Conservation (phyloP, 2,329 filamentous ascomycete species). For the Macrophomina phaseolina region DNA sequence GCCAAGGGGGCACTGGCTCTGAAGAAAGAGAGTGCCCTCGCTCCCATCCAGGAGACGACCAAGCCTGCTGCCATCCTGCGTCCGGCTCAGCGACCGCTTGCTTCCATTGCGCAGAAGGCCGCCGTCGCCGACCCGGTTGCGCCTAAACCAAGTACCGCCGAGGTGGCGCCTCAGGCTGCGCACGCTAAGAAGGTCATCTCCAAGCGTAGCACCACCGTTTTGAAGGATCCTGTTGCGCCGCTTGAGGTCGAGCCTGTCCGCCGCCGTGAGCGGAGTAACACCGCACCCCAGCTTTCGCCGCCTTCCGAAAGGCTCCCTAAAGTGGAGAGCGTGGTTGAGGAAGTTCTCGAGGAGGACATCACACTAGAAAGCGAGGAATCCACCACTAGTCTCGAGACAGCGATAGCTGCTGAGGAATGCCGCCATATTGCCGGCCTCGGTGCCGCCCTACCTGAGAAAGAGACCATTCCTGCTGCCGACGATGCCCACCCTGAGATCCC, state of each 20-base stretch:
- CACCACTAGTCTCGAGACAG: constrained; percentile 23
- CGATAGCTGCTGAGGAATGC: constrained; percentile 26
- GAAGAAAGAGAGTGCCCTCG: constrained; percentile 22
- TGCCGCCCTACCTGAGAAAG: constrained; percentile 22
- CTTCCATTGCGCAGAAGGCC: constrained; percentile 15
- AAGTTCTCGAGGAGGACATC: constrained; percentile 8
- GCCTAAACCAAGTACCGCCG: constrained; percentile 2
- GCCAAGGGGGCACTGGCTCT: constrained; percentile 50
- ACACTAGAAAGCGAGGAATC: constrained; percentile 18
- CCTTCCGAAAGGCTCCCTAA: constrained; percentile 15
- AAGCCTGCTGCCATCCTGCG: constrained; percentile 21
- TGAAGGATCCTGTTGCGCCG: constrained; percentile 53
- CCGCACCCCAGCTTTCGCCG: constrained; percentile 23
- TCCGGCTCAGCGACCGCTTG: constrained; percentile 23
- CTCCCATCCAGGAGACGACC: constrained; percentile 20
- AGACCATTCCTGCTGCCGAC: constrained; percentile 27
- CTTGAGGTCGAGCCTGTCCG: constrained; percentile 1
- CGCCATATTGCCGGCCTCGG: constrained; percentile 4
- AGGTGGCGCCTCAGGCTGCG: background rate
- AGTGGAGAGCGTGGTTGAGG: constrained; percentile 4
- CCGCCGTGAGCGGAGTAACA: constrained; percentile 25
- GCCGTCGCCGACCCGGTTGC: constrained; percentile 6
- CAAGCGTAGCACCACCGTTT: constrained; percentile 51
- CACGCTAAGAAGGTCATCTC: constrained; percentile 14
- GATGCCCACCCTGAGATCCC: constrained; percentile 34